Percentiles rank a stretch among this genome's conserved stretches.
Evolutionary conservation across 2,329 filamentous ascomycete genomes (phyloP).

Genomic region (Sphaerulina musiva): DNA sequence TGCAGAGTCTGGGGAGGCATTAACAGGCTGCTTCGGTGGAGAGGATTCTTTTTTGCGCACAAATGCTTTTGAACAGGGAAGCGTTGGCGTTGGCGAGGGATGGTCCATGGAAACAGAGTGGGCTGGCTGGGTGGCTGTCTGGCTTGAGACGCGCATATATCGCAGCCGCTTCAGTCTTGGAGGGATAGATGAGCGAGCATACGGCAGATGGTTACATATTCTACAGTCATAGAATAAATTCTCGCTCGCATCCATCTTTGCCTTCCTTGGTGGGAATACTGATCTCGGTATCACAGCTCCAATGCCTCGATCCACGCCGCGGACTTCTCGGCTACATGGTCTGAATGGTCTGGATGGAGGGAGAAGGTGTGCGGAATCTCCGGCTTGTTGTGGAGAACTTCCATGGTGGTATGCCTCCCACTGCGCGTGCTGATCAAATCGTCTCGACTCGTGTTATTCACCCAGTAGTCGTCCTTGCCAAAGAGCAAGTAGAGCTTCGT

Average conservation of each 20-base stretch:
- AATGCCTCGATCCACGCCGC: constrained; percentile 7
- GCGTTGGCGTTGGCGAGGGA: constrained; percentile 4
- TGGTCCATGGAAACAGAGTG: background rate
- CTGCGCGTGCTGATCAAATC: constrained; percentile 44
- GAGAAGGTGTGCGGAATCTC: constrained; percentile 56
- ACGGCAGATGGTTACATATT: too few relatives aligned
- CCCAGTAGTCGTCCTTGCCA: constrained; percentile 56
- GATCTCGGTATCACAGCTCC: background rate
- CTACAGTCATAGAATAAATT: too few relatives aligned
- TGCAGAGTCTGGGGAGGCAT: constrained; percentile 34
- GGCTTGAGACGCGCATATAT: too few relatives aligned
- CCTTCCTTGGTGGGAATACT: too few relatives aligned
- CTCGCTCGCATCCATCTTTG: background rate
- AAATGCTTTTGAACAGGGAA: background rate
- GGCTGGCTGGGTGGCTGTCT: background rate
- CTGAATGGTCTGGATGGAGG: constrained; percentile 39
- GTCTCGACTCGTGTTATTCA: constrained; percentile 52
- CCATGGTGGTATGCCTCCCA: constrained; percentile 43
- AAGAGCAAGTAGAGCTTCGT: constrained; percentile 53
- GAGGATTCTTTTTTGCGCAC: background rate
- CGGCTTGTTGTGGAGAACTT: constrained; percentile 44
- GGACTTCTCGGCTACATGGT: constrained; percentile 10
- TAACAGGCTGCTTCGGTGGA: background rate
- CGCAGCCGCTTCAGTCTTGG: too few relatives aligned
- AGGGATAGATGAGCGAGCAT: too few relatives aligned